Conservation (phyloP, 306 rosid species). For the Trifolium fragiferum region DNA sequence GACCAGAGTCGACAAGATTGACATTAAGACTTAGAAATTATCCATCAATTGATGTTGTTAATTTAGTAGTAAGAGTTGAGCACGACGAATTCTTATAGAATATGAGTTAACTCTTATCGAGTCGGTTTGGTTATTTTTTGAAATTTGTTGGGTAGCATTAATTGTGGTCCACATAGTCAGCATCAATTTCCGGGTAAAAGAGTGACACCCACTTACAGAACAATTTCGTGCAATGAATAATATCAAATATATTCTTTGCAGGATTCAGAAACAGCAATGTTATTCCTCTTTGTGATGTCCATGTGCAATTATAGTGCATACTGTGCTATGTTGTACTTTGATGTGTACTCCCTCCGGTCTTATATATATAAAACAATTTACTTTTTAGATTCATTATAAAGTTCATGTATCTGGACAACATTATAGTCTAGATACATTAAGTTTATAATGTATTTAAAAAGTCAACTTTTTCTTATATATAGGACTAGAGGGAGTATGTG, state of each 20-base stretch:
- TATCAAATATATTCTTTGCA: conserved; percentile 41
- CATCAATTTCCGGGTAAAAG: conserved; percentile 57
- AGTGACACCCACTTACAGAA: conserved; percentile 43
- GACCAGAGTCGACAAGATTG: too few relatives aligned
- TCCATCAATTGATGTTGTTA: too few relatives aligned
- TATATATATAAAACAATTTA: too few relatives aligned
- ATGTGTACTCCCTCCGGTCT: too few relatives aligned
- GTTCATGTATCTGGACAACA: too few relatives aligned
- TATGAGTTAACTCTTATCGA: neutral
- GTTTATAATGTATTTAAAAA: too few relatives aligned
- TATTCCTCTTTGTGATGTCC: conserved; percentile 29
- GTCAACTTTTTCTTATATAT: too few relatives aligned
- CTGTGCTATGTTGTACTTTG: conserved; percentile 18
- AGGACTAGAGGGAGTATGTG: too few relatives aligned
- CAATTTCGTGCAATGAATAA: conserved; percentile 30
- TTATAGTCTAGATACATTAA: too few relatives aligned
- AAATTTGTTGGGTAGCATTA: conserved; percentile 35
- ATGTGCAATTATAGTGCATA: conserved; percentile 40
- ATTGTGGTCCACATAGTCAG: conserved; percentile 57
- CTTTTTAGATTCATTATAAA: too few relatives aligned
- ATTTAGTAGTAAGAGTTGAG: too few relatives aligned
- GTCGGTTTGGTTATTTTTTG: neutral
- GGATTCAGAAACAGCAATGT: conserved; percentile 45
- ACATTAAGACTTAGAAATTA: neutral
- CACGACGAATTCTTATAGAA: accelerated